Percentiles rank a stretch among this genome's conserved stretches.
Evolutionary conservation across 176 grass and related monocot species (phyloP).

Genomic region (Alloteropsis semialata): DNA sequence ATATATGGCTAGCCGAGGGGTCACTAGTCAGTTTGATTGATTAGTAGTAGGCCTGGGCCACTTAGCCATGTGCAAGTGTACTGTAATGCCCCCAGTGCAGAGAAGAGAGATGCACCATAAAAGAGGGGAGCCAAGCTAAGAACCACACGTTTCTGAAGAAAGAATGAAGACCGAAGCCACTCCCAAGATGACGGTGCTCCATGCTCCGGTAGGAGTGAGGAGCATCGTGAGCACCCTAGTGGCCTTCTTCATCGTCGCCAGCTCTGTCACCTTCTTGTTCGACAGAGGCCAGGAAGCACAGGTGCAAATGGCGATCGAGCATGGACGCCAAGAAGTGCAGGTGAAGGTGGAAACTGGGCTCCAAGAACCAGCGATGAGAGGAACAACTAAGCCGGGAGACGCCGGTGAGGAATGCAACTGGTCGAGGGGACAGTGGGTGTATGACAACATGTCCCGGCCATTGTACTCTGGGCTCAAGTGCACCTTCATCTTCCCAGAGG

Average conservation of each 20-base stretch:
- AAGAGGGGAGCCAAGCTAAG: conserved; percentile 4
- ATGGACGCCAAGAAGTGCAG: neutral
- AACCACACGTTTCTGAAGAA: neutral
- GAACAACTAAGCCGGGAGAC: neutral
- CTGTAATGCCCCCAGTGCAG: neutral
- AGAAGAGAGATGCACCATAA: conserved; percentile 14
- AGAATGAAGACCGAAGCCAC: conserved; percentile 20
- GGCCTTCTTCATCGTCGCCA: conserved; percentile 58
- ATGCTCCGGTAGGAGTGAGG: conserved; percentile 38
- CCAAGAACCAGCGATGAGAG: neutral
- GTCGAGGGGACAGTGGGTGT: conserved; percentile 58
- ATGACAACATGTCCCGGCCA: conserved; percentile 56
- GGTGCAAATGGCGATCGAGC: conserved; percentile 1
- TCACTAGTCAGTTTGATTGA: neutral
- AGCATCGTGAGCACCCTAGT: conserved; percentile 40
- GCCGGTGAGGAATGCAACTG: conserved; percentile 34
- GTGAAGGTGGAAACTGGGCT: neutral
- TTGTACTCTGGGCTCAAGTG: conserved; percentile 61
- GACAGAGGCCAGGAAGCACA: conserved; percentile 43
- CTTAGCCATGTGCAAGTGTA: neutral
- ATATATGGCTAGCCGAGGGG: neutral
- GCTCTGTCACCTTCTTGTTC: conserved; percentile 41
- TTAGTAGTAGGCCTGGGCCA: neutral
- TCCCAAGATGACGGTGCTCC: conserved; percentile 37
- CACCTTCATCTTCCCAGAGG: conserved; percentile 57